Conservation (phyloP, 805 yeast species). For the Jamesozyma hellenica region DNA sequence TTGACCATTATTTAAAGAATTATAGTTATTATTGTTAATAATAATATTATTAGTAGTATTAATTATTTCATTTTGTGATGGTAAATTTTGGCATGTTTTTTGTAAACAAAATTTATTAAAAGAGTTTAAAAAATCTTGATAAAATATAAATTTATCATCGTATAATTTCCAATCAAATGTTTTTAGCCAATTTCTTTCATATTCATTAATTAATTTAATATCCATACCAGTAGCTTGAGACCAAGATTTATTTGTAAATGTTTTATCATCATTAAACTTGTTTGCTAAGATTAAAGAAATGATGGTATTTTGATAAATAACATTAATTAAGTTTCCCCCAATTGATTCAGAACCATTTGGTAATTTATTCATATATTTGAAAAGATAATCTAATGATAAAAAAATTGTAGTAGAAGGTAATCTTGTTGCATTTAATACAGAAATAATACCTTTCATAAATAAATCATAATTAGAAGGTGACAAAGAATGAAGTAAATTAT, state of each 20-base stretch:
- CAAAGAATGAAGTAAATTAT: slow-evolving; percentile 23
- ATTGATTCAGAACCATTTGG: slow-evolving; percentile 26
- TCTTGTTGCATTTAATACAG: slow-evolving; percentile 78
- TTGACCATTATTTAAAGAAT: neutral
- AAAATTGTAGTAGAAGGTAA: slow-evolving; percentile 75
- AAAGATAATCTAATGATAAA: slow-evolving; percentile 68
- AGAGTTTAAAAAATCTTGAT: slow-evolving; percentile 18
- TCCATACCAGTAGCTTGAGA: slow-evolving; percentile 84
- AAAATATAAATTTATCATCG: slow-evolving; percentile 25
- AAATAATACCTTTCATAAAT: slow-evolving; percentile 49
- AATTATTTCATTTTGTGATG: neutral
- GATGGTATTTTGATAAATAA: slow-evolving; percentile 47
- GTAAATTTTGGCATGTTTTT: neutral
- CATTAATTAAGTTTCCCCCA: slow-evolving; percentile 29
- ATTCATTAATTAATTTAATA: slow-evolving; percentile 45
- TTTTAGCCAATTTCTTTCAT: slow-evolving; percentile 64
- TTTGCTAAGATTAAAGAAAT: slow-evolving; percentile 75
- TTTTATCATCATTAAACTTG: slow-evolving; percentile 92
- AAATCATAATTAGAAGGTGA: slow-evolving; percentile 21
- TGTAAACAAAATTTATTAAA: slow-evolving; percentile 17
- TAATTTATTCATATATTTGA: slow-evolving; percentile 43
- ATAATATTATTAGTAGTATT: neutral
- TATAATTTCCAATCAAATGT: slow-evolving; percentile 52
- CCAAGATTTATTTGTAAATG: slow-evolving; percentile 93
- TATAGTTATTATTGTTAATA: neutral